Percentiles rank a stretch among this genome's conserved stretches.
Conservation (phyloP, 306 rosid species). For the Acacia acuminata region DNA sequence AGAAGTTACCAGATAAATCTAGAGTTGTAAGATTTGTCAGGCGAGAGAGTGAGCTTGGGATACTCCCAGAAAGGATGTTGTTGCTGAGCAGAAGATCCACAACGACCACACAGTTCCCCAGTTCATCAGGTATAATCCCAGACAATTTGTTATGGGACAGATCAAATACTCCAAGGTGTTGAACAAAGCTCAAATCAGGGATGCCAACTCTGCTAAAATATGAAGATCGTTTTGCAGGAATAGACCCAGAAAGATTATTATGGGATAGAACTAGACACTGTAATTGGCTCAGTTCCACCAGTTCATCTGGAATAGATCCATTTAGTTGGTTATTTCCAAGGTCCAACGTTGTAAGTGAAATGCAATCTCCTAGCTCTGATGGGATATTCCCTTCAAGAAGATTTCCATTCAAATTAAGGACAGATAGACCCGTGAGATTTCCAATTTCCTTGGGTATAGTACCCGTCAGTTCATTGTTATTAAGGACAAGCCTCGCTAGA, state of each 20-base stretch:
- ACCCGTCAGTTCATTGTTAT: slow-evolving; percentile 70
- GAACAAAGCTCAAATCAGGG: slow-evolving; percentile 89
- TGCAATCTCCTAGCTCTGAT: slow-evolving; percentile 61
- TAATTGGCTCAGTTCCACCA: slow-evolving; percentile 61
- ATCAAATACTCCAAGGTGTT: slow-evolving; percentile 90
- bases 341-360: slow-evolving; percentile 74
- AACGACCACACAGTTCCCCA: slow-evolving; percentile 65
- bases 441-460: slow-evolving; percentile 78
- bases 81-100: slow-evolving; percentile 73
- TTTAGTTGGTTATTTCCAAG: slow-evolving; percentile 74
- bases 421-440: slow-evolving; percentile 63
- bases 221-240: slow-evolving; percentile 64
- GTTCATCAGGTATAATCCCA: slow-evolving; percentile 80
- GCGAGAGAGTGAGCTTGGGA: slow-evolving; percentile 69
- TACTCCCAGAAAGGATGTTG: slow-evolving; percentile 75
- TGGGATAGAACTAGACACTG: slow-evolving; percentile 94
- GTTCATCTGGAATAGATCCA: slow-evolving; percentile 71
- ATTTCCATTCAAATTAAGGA: slow-evolving; percentile 78
- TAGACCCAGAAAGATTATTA: slow-evolving; percentile 79
- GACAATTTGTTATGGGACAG: slow-evolving; percentile 82
- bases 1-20: slow-evolving; percentile 86
- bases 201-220: slow-evolving; percentile 71
- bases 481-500: slow-evolving; percentile 73
- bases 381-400: slow-evolving; percentile 80
- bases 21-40: slow-evolving; percentile 74